Evolutionary conservation across 1,284 basidiomycete genomes (phyloP).

Genomic region (Leccinum variabile): DNA sequence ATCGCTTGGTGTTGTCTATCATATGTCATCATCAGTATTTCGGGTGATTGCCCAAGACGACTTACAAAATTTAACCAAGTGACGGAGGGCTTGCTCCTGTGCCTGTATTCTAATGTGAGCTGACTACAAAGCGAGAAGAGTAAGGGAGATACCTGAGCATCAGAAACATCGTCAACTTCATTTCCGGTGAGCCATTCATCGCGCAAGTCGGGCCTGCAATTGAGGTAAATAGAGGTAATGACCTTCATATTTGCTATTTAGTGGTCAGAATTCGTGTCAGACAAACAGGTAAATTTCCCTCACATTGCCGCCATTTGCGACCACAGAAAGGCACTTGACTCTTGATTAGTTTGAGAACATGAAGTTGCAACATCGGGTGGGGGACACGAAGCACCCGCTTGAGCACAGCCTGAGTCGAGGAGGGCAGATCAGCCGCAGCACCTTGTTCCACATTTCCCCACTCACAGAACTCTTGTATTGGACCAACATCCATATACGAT

Average conservation of each 20-base stretch:
- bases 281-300: slow-evolving; percentile 25
- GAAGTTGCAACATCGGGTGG: slow-evolving; percentile 92
- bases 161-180: slow-evolving; percentile 89
- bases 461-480: slow-evolving; percentile 97
- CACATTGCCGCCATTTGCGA: slow-evolving; percentile 96
- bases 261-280: slow-evolving; percentile 17
- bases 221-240: slow-evolving; percentile 97
- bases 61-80: slow-evolving; percentile 93
- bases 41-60: slow-evolving; percentile 10
- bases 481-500: slow-evolving; percentile 93
- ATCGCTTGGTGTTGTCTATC: slow-evolving; percentile 77
- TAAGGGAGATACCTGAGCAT: slow-evolving; percentile 58
- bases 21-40: slow-evolving; percentile 9
- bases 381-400: slow-evolving; percentile 94
- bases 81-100: slow-evolving; percentile 94
- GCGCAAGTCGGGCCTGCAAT: slow-evolving; percentile 92
- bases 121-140: background rate
- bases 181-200: slow-evolving; percentile 97
- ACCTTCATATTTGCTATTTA: slow-evolving; percentile 95
- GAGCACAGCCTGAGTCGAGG: slow-evolving; percentile 72
- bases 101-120: slow-evolving; percentile 52
- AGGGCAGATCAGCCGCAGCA: slow-evolving; percentile 13
- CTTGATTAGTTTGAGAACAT: slow-evolving; percentile 98
- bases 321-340: slow-evolving; percentile 99
- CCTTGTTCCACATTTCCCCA: slow-evolving; percentile 13